phyloP scores from a whole-genome alignment of 371 early-diverging fungal species.

The Dichotomocladium elegans region DNA sequence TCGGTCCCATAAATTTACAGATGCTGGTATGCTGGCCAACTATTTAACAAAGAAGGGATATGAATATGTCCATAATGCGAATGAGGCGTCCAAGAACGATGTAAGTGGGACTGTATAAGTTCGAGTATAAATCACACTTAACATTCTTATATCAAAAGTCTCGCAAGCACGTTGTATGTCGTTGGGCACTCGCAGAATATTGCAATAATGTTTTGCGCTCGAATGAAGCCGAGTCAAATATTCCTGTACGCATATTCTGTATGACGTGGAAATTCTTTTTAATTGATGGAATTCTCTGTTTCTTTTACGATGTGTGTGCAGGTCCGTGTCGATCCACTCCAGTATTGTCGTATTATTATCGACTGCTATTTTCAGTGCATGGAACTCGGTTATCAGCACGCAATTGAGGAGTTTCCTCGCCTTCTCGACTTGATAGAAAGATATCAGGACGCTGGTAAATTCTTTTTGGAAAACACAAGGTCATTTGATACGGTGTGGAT shows the following conservation, averaged over 20 bases:
- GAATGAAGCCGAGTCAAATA: slow-evolving; percentile 5
- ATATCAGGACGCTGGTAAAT: slow-evolving; percentile 35
- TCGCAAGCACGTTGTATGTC: slow-evolving; percentile 10
- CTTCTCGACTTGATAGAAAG: slow-evolving; percentile 65
- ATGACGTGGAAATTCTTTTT: too few relatives aligned
- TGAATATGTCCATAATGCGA: slow-evolving; percentile 1
- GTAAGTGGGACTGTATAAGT: background rate
- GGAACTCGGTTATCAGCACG: slow-evolving; percentile 30
- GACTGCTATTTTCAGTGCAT: slow-evolving; percentile 49
- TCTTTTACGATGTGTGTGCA: too few relatives aligned
- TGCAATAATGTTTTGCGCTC: slow-evolving; percentile 28
- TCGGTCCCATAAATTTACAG: background rate
- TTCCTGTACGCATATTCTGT: background rate
- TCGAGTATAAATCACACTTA: background rate
- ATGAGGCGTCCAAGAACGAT: slow-evolving; percentile 3
- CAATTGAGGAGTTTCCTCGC: slow-evolving; percentile 64
- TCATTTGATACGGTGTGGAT: slow-evolving; percentile 50
- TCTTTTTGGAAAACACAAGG: slow-evolving; percentile 20
- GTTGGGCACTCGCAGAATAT: slow-evolving; percentile 36
- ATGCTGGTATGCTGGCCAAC: slow-evolving; percentile 1
- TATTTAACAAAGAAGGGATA: background rate
- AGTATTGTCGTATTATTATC: slow-evolving; percentile 45
- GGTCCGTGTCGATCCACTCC: slow-evolving; percentile 17
- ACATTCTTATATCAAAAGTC: slow-evolving; percentile 2
- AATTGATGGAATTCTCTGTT: too few relatives aligned